Evolutionary conservation across 768 basidiomycete species (phyloP).

Genomic region (Xerocomus brunneocitrinus): DNA sequence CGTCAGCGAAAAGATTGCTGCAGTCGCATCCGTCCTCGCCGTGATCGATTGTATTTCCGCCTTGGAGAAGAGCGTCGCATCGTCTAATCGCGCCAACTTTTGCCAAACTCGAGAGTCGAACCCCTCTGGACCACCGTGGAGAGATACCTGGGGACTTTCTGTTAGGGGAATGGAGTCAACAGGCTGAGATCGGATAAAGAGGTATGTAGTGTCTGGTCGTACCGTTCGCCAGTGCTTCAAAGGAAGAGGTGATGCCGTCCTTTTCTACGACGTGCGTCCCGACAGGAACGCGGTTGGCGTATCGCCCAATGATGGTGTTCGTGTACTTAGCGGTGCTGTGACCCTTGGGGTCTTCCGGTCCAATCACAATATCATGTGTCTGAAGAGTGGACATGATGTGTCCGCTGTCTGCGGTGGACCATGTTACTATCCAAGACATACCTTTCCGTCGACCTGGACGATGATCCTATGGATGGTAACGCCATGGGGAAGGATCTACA

Average conservation of each 20-base stretch:
- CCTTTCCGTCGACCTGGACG: constrained; percentile 61
- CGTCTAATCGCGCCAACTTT: constrained; percentile 34
- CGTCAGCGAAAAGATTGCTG: constrained; percentile 52
- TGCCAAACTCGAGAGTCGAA: constrained; percentile 59
- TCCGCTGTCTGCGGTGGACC: background rate
- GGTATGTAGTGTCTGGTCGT: background rate
- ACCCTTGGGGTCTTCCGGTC: constrained; percentile 58
- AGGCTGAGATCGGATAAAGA: background rate
- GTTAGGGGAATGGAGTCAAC: background rate
- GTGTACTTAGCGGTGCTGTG: constrained; percentile 63
- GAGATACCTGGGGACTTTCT: constrained; percentile 55
- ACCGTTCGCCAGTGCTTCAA: constrained; percentile 42
- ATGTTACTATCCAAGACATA: constrained; percentile 21
- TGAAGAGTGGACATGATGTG: constrained; percentile 18
- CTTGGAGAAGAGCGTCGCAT: constrained; percentile 51
- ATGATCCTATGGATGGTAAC: constrained; percentile 65
- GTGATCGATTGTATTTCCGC: constrained; percentile 48
- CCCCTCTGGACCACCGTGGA: constrained; percentile 68
- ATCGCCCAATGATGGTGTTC: constrained; percentile 70
- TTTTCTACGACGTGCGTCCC: constrained; percentile 49
- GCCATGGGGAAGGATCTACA: constrained; percentile 60
- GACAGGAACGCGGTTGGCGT: constrained; percentile 69
- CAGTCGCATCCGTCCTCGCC: constrained; percentile 24
- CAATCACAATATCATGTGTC: constrained; percentile 76
- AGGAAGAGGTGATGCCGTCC: constrained; percentile 45